Conservation (phyloP, 164 flowering plant genomes). For the Kingdonia uniflora region DNA sequence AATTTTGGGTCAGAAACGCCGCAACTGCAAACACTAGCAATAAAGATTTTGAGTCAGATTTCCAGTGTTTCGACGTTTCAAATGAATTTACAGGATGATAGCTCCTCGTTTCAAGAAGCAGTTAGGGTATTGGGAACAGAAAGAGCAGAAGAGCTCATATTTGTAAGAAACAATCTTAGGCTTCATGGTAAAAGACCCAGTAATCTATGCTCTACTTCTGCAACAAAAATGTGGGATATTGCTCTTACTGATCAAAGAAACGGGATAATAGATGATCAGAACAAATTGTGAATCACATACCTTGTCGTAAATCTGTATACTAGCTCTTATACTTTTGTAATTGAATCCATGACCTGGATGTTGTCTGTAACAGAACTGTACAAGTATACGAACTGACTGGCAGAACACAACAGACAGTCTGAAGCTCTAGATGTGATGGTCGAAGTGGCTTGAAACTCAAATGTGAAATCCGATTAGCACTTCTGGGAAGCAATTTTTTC, state of each 20-base stretch:
- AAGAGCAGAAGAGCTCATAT: constrained; percentile 22
- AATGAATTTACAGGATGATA: constrained; percentile 1
- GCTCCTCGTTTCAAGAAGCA: constrained; percentile 13
- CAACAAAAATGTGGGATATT: background rate
- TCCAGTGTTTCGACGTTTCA: constrained; percentile 15
- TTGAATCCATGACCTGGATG: no score
- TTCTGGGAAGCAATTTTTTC: no score
- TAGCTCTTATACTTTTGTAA: no score
- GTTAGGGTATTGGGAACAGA: constrained; percentile 14
- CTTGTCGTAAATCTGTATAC: background rate
- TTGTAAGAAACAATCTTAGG: constrained; percentile 27
- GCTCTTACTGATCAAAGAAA: background rate
- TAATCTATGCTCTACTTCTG: constrained; percentile 5
- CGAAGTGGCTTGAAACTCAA: no score
- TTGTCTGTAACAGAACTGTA: no score
- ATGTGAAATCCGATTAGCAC: no score
- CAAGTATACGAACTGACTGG: no score
- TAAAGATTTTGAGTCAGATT: constrained; percentile 27
- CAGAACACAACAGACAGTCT: no score
- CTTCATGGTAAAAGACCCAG: constrained; percentile 14
- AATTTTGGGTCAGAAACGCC: constrained; percentile 32
- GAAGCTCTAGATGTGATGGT: no score
- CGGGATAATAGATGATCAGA: no score
- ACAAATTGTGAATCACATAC: background rate
- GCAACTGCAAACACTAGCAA: constrained; percentile 26